Base-by-base conservation (phyloP, 768 basidiomycete genomes). In the Suillus ampliporus region DNA sequence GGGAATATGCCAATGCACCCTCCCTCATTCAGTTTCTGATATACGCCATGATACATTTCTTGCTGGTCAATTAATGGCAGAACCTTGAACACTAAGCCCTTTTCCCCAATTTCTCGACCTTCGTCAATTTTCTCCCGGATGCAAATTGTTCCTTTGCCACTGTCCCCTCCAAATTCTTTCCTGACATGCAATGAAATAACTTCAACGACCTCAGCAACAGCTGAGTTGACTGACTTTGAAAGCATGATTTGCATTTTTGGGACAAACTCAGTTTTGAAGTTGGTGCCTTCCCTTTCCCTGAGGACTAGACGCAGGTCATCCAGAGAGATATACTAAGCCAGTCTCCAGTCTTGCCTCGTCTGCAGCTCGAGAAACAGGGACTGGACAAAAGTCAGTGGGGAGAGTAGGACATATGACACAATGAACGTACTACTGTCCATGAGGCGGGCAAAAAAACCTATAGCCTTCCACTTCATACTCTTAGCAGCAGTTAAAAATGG, bases 1-100 rank as follows among this genome's bases (percentile, higher is more conserved):
- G 97, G 97, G 72, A 99, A 99, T 66, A 99, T 98, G 51, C 97
- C 96, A 64, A 99, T 96, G 67, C 89, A 89, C 17, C 94, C 94
- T 10, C 94, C 94, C 61, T 90, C 86, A 61, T 87, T 92, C 61
- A 99, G 79, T 61, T 87, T 85, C 71, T 94, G 83, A 75, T 97
- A 99, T 5, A 99, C 97, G 63, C 93, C 84, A 19, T 89, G 87
- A 76, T 99, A 99, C 89, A 97, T 98, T 58, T 93, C 87, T 65
- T 91, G 87, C 73, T 99, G 97, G 78, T 99, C 92, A 64, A 99
- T 87, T 72, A 89, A 89, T 1, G 96, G 95, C 61, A 99, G 76
- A 43, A 80, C 82, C 77, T 95, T 95, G 83, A 88, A 98, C 15
- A 88, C 80, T 52, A 97, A 65, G 0, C 96, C 95, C 28, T 71